Evolutionary conservation across 768 basidiomycete species (phyloP), one percentile per base, ranked within the genome.

Genomic region (Coprinellus micaceus): DNA sequence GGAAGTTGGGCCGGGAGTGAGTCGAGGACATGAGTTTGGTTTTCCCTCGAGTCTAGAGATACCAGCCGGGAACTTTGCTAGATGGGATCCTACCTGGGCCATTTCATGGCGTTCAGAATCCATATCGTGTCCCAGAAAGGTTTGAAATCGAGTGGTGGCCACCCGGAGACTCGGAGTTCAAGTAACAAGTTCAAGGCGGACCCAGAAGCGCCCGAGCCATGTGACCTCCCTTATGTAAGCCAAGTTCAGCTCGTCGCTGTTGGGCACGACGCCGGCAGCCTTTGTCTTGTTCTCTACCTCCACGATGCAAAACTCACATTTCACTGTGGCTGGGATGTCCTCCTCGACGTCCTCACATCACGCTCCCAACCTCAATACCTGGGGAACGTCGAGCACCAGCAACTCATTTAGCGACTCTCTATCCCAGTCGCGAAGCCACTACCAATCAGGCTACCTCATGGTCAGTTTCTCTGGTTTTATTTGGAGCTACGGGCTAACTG

Each of bases 381-480:
- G 86, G 80, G 79, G 77, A 7, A 76, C 71, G 36, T 67, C 77
- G 0, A 80, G 77, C 60, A 73, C 81, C 22, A 63, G 71, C 36
- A 68, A 77, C n/a, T 77, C 83, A 22, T 77, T 88, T 56, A 77
- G 78, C n/a, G 88, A 89, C 61, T 78, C 82, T 13, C 77, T 91
- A 51, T 80, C 84, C 9, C 87, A 88, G 68, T 84, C 86, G 2
- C 77, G 88, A 60, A 82, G 85, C 53, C 87, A 88, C 62, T 91
- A 91, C 67, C 89, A 91, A 63, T 78, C 87, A 33, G 89, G 89
- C 3, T 92, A 91, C 68, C 76, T 92, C 52, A 81, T 92, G 85
- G 89, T 90, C 47, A 56, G 83, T 62, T 13, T 40, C 28, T 44
- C 10, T 40, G 6, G 22, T 22, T 54, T 10, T 1, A 30, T 21